phyloP scores from a whole-genome alignment of 225 moss, liverwort and hornwort genomes.

The Marchantia polymorpha region DNA sequence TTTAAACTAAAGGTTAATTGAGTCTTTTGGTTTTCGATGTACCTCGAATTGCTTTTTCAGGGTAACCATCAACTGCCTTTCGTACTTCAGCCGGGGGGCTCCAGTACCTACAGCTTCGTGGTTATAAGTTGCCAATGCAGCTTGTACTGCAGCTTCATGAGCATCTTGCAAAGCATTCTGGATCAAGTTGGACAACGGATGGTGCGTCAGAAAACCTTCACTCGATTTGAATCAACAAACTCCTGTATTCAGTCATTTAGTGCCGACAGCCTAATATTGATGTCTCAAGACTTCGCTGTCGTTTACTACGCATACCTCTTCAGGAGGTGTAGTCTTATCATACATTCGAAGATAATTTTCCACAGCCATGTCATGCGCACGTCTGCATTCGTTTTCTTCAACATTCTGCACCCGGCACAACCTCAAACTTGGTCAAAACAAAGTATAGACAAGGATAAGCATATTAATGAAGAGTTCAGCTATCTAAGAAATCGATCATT shows the following conservation, averaged over 20 bases:
- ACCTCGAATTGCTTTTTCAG: constrained; percentile 76
- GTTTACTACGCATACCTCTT: constrained; percentile 46
- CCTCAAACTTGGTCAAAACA: not conserved
- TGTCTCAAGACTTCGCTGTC: too few relatives aligned
- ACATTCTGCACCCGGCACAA: constrained; percentile 56
- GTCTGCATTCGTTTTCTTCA: constrained; percentile 92
- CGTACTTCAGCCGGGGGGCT: constrained; percentile 64
- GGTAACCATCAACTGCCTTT: constrained; percentile 64
- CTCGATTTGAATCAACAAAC: too few relatives aligned
- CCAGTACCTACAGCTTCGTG: constrained; percentile 82
- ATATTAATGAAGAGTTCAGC: too few relatives aligned
- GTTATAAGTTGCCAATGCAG: constrained; percentile 59
- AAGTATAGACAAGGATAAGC: too few relatives aligned
- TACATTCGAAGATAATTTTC: constrained; percentile 63
- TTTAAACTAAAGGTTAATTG: too few relatives aligned
- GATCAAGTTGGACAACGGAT: not conserved
- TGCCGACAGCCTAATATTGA: too few relatives aligned
- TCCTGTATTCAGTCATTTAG: too few relatives aligned
- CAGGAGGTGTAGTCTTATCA: constrained; percentile 54
- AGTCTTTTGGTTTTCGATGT: not conserved
- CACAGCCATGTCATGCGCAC: constrained; percentile 71
- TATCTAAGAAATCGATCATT: too few relatives aligned
- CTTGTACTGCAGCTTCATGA: constrained; percentile 74
- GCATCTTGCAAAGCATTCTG: constrained; percentile 69
- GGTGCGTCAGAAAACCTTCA: not conserved